phyloP scores from a whole-genome alignment of 202 grass and related monocot genomes.

The Miscanthus sacchariflorus region DNA sequence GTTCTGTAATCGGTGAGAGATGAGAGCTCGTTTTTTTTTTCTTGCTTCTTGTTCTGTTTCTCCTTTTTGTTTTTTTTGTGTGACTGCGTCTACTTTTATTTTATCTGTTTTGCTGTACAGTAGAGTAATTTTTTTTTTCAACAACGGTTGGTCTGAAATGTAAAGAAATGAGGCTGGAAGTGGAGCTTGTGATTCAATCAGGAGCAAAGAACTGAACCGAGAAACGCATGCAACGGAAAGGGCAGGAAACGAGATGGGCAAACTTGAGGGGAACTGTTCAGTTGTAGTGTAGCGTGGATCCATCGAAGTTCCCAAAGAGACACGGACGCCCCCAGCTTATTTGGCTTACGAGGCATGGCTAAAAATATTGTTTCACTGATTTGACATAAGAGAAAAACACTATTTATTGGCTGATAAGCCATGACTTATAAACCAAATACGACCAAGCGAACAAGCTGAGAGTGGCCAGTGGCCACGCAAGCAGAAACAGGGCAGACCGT shows the following conservation, averaged over 20 bases:
- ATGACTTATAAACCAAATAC: no score
- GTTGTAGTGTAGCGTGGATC: not conserved
- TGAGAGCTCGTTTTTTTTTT: not conserved
- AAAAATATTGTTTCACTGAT: no score
- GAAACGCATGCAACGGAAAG: not conserved
- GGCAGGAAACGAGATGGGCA: not conserved
- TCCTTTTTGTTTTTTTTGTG: not conserved
- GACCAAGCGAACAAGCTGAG: no score
- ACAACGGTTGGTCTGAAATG: not conserved
- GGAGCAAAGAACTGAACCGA: not conserved
- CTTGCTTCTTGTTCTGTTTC: not conserved
- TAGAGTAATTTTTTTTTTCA: not conserved
- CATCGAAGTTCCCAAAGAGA: not conserved
- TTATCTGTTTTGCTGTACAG: not conserved
- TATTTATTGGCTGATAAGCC: no score
- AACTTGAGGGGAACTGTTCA: not conserved
- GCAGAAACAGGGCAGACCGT: not conserved
- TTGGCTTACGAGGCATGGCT: no score
- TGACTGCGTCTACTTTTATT: not conserved
- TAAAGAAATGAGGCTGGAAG: not conserved
- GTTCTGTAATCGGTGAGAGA: slow-evolving; percentile 19
- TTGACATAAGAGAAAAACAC: no score
- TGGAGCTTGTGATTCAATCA: not conserved
- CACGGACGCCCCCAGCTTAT: no score
- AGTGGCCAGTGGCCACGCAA: not conserved